Base-by-base conservation (phyloP, 768 basidiomycete species). In the Macrolepiota fuliginosa region DNA sequence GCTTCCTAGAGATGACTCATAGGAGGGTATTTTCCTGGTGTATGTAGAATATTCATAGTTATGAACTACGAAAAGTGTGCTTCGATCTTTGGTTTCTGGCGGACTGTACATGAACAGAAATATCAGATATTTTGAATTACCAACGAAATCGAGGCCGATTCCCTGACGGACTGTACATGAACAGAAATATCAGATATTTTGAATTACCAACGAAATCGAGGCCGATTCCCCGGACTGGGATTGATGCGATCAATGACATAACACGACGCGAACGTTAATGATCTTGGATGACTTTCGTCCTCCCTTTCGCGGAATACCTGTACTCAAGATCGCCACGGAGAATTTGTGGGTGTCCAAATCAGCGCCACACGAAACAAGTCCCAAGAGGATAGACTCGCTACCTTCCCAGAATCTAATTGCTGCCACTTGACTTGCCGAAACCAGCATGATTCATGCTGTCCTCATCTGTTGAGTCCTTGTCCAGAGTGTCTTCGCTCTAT, bases 381-480 rank as follows among this genome's bases (percentile, higher is more conserved):
- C 47, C 25, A 2, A 42, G 4, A 27, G 47, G 25, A 24, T 25
- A 27, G 6, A 24, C 2, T 12, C 0, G 12, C 13, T 49, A 1
- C 24, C 47, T 12, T 7, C 2, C 13, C 12, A 24, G 10, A 27
- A 0, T 25, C 12, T n/a, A n/a, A n/a, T n/a, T n/a, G n/a, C n/a
- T n/a, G n/a, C n/a, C n/a, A n/a, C n/a, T n/a, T 22, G 29, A 32
- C 29, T 7, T 7, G 29, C 47, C 25, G 24, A 50, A 50, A 62
- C 39, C 64, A 49, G 57, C 57, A 92, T 93, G 91, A 92, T 93
- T 56, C 91, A 93, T 73, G 89, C 90, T 55, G 91, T 93, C 53
- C 80, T 93, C 66, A 93, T 93, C 71, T 93, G 91, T 92, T 74
- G 77, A 78, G 74, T 73, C 50, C 3, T 65, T 67, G 40, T 67